A percentile compares a stretch with the other conserved stretches of the same genome.
phyloP scores from a whole-genome alignment of 371 early-diverging fungal species.

The Dichotomocladium elegans region DNA sequence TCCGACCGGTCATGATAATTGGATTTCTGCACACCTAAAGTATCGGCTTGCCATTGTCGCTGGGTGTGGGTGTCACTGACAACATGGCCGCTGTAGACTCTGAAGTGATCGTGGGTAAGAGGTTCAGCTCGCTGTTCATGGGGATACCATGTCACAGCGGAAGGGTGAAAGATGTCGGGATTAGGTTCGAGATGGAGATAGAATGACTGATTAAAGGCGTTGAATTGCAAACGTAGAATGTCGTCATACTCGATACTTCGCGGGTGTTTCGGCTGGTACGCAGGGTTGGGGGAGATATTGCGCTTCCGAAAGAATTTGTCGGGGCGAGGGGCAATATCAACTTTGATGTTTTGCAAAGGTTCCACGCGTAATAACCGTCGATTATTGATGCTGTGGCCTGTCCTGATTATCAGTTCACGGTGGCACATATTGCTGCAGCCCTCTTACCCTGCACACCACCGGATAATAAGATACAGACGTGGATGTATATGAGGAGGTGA shows the following conservation, averaged over 20 bases:
- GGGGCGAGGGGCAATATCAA: conserved; percentile 37
- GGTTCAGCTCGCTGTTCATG: conserved; percentile 12
- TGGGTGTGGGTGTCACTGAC: conserved; percentile 25
- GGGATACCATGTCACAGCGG: conserved; percentile 50
- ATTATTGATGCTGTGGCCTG: conserved; percentile 22
- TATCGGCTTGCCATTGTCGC: conserved; percentile 25
- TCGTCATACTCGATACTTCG: conserved; percentile 46
- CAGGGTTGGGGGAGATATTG: conserved; percentile 23
- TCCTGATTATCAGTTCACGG: too few species aligned
- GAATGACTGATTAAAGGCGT: conserved; percentile 72
- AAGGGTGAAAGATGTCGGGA: conserved; percentile 67
- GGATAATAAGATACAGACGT: too few species aligned
- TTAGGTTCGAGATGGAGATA: conserved; percentile 72
- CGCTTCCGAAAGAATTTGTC: conserved; percentile 28
- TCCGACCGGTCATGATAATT: too few species aligned
- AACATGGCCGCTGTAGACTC: conserved; percentile 35
- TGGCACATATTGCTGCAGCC: too few species aligned
- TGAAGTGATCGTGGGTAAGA: conserved; percentile 25
- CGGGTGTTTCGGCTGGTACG: conserved; percentile 16
- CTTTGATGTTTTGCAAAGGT: conserved; percentile 12
- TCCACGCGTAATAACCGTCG: conserved; percentile 27
- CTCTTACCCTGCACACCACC: too few species aligned
- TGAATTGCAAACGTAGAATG: conserved; percentile 53
- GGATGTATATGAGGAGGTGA: too few species aligned
- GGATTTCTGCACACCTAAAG: conserved; percentile 19